Evolutionary conservation across 805 yeast species (phyloP).

Genomic region (Yarrowia osloensis): DNA sequence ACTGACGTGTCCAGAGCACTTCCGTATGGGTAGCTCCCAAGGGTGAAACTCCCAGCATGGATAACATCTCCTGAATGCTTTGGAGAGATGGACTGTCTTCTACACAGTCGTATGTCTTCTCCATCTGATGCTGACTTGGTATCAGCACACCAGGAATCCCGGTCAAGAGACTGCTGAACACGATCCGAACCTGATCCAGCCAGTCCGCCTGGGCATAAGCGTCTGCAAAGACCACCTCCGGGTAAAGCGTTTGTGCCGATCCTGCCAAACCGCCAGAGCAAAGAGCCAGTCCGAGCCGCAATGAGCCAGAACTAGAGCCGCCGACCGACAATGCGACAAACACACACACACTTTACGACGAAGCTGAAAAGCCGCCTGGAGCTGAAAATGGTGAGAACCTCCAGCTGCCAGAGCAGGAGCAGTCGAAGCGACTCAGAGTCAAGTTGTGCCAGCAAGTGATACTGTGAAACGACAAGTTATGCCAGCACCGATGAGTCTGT

Average conservation of each 20-base stretch:
- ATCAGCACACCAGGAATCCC: neutral
- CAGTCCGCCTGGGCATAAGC: neutral
- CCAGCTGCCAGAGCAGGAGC: neutral
- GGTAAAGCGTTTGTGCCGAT: neutral
- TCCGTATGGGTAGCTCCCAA: neutral
- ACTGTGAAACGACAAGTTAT: neutral
- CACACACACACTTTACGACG: neutral
- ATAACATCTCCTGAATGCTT: neutral
- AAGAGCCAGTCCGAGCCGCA: neutral
- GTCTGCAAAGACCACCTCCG: neutral
- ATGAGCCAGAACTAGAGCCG: neutral
- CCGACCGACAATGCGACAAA: neutral
- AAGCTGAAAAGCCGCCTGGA: neutral
- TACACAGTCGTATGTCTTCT: neutral
- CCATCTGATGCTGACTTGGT: neutral
- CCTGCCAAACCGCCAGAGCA: neutral
- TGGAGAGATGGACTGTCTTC: neutral
- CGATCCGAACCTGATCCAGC: neutral
- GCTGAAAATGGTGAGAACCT: neutral
- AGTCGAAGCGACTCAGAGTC: neutral
- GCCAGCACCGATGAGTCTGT: neutral
- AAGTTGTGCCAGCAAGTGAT: neutral
- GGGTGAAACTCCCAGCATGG: conserved; percentile 9
- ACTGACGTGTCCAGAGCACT: neutral
- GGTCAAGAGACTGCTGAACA: neutral